Evolutionary conservation across 495 filamentous ascomycete genomes (phyloP), one percentile per base, ranked within the genome.

Genomic region (Xylaria longipes): DNA sequence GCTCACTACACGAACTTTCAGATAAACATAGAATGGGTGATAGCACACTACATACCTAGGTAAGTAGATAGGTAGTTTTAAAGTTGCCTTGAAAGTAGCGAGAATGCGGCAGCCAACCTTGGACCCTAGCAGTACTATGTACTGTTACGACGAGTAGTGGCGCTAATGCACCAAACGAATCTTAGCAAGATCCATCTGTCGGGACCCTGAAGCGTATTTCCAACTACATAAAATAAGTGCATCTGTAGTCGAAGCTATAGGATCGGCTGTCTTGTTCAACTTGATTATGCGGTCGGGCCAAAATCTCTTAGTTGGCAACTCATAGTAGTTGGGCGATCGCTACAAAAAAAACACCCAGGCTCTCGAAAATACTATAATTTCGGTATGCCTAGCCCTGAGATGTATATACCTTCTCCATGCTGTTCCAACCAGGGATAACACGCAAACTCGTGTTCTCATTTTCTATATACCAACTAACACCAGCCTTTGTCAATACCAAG

Each of bases 401-500:
- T n/a, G n/a, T 17, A 14, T 65, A 50, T 37, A 22, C 45, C 43
- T 60, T 60, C 9, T 25, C 12, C 25, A 15, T 61, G 12, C 56
- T 61, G 27, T 11, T 37, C n/a, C 22, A 29, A 15, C 11, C 57
- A 27, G n/a, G 25, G 25, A 48, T 35, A 61, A 20, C 33, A 68
- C 41, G 39, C 48, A 14, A 65, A 29, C 43, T 43, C 58, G 33
- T 54, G 46, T 25, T 50, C 31, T 11, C 35, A n/a, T 50, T 63
- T 48, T 50, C 29, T 48, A 70, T 52, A 43, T 35, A 27, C 39
- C 57, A 63, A 63, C 6, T 41, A 63, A 64, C 58, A 60, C 46
- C 46, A 41, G 5, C 33, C 58, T n/a, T 29, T 45, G 43, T 22
- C 45, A 54, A 33, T 45, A 58, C 20, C 12, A 43, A 52, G 5